Percentiles rank a stretch among this genome's conserved stretches.
Conservation (phyloP, 306 rosid species). For the Gastrolobium villosum region DNA sequence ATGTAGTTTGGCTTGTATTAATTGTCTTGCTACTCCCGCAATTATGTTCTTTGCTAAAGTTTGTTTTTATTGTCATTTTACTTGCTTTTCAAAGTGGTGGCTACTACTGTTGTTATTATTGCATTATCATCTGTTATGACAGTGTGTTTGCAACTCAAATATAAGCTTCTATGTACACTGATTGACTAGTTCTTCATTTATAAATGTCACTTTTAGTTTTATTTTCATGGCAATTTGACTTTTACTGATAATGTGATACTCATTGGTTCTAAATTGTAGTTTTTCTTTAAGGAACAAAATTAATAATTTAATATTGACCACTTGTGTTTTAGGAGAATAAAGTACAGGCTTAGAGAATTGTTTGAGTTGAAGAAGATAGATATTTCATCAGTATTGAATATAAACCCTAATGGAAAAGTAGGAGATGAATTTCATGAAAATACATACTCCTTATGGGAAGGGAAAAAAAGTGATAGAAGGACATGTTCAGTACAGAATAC, state of each 20-base stretch:
- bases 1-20: conserved; percentile 20
- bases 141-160: conserved; percentile 21
- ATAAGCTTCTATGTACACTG: neutral
- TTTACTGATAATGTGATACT: neutral
- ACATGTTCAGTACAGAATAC: neutral
- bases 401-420: neutral
- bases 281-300: neutral
- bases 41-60: conserved; percentile 1
- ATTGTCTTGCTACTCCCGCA: conserved; percentile 27
- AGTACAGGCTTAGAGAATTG: neutral
- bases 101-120: conserved; percentile 23
- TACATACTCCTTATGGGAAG: neutral
- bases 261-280: neutral
- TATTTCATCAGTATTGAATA: neutral
- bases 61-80: conserved; percentile 15
- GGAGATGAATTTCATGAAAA: neutral
- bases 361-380: conserved; percentile 21
- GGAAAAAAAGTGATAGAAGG: neutral
- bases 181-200: conserved; percentile 7
- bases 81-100: conserved; percentile 7
- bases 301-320: neutral
- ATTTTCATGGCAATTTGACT: neutral
- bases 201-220: neutral
- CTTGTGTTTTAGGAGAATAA: conserved; percentile 27
- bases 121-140: conserved; percentile 38